These are phyloP conservation scores for Penicillium sp. DNA, from an alignment of 2,329 filamentous ascomycete species.

Conservation along the genomic window DNA sequence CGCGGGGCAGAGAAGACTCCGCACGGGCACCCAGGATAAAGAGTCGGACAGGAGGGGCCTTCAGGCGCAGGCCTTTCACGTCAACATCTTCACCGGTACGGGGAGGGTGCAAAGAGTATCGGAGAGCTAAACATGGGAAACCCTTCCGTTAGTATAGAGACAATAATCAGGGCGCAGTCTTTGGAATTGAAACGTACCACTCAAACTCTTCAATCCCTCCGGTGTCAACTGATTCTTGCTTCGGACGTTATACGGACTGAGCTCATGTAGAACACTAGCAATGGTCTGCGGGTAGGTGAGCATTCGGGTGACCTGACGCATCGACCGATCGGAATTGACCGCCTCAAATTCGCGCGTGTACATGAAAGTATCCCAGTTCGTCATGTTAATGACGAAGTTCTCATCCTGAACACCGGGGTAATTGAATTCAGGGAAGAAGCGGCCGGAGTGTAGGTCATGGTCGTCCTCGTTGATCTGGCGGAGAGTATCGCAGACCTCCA, in stretches of 20 bases:
- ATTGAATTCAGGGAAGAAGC: slow-evolving; percentile 90
- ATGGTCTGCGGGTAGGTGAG: slow-evolving; percentile 93
- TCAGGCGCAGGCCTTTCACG: slow-evolving; percentile 77
- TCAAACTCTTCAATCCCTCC: slow-evolving; percentile 91
- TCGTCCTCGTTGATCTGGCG: slow-evolving; percentile 97
- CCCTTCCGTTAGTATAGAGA: neutral
- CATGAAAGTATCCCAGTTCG: slow-evolving; percentile 96
- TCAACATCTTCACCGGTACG: slow-evolving; percentile 70
- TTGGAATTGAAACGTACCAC: slow-evolving; percentile 59
- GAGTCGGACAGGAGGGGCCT: slow-evolving; percentile 83
- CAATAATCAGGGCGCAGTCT: neutral
- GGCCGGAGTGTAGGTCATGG: slow-evolving; percentile 85
- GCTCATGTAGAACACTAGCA: slow-evolving; percentile 86
- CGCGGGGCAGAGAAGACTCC: slow-evolving; percentile 92
- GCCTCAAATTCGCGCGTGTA: slow-evolving; percentile 91
- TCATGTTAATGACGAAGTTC: slow-evolving; percentile 93
- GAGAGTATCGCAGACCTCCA: slow-evolving; percentile 89
- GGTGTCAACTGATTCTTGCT: slow-evolving; percentile 73
- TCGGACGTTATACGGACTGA: slow-evolving; percentile 86
- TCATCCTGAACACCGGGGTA: slow-evolving; percentile 89
- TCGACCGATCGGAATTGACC: slow-evolving; percentile 83
- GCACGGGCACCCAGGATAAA: slow-evolving; percentile 94
- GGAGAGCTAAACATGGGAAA: slow-evolving; percentile 62
- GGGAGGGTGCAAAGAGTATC: slow-evolving; percentile 91
- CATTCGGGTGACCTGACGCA: slow-evolving; percentile 90